Evolutionary conservation across 2,329 filamentous ascomycete species (phyloP), one percentile per base, ranked within the genome.

Genomic region (Colletotrichum liaoningense): DNA sequence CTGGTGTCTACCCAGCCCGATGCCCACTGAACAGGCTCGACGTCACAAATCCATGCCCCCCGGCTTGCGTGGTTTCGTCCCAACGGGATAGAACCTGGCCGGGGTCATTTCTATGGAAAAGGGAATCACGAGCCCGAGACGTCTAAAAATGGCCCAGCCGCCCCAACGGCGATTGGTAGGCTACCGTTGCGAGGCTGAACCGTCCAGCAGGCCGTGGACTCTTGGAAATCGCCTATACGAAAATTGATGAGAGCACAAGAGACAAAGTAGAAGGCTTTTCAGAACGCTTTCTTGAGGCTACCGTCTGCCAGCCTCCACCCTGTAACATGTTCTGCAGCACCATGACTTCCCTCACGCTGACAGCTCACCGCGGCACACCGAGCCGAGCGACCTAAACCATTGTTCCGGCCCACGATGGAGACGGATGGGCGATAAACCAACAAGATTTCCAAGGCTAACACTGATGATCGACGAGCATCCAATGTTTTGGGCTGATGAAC

Each of bases 241-340:
- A 42, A 42, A 42, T 8, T 42, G 38, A 42, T 14, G 38, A 38
- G n/a, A 42, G 26, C 6, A 12, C 26, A 16, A 2, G 5, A 46
- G 24, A 35, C 26, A 16, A 12, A 35, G 11, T 35, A 11, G 4
- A 35, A n/a, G 14, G 33, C 33, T 42, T 28, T 16, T 33, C 42
- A 55, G 22, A 46, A 63, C 42, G 30, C 60, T 6, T 24, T 42
- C 63, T 49, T 24, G 54, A 63, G 63, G 66, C 59, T 54, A 28
- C 49, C 33, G 69, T 26, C 57, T 58, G 52, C 69, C 59, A 7
- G 42, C 42, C 19, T 66, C 52, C 28, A 52, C 42, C 52, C 58
- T 69, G 69, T 49, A 69, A 64, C 69, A 59, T 59, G 59, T 72
- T 38, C 59, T 59, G 69, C 69, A 64, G 56, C 69, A 64, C 66